Percentiles rank a stretch among this genome's conserved stretches.
Conservation (phyloP, 2,329 filamentous ascomycete species). For the Ramularia endophylla region DNA sequence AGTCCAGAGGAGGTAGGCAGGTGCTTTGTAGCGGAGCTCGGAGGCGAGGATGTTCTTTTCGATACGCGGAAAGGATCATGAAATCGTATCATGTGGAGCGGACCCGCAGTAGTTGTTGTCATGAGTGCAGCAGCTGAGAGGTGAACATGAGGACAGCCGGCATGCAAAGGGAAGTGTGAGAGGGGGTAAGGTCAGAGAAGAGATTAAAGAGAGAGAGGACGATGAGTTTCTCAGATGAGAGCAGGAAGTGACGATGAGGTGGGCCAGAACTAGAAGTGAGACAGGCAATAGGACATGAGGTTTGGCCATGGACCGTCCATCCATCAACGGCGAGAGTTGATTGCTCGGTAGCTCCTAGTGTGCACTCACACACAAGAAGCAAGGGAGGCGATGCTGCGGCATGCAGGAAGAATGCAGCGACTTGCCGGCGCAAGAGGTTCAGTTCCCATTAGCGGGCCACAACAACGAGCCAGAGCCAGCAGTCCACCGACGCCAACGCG, state of each 20-base stretch:
- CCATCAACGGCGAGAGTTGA: no score
- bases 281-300: no score
- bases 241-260: constrained; percentile 1
- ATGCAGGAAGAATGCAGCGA: no score
- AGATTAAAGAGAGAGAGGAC: no score
- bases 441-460: no score
- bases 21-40: constrained; percentile 7
- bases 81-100: constrained; percentile 31
- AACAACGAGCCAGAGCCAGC: no score
- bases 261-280: constrained; percentile 2
- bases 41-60: constrained; percentile 19
- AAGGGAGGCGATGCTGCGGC: no score
- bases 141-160: constrained; percentile 3
- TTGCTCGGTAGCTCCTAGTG: no score
- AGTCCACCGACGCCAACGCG: no score
- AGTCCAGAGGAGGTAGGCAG: constrained; percentile 13
- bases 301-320: no score
- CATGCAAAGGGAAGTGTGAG: constrained; percentile 9
- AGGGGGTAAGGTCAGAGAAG: constrained; percentile 1
- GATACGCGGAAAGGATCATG: constrained; percentile 29
- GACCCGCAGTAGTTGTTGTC: constrained; percentile 1
- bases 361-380: no score
- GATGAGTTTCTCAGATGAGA: background rate
- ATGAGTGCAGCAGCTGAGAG: background rate
- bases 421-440: no score